Evolutionary conservation across 2,329 filamentous ascomycete species (phyloP), one percentile per base, ranked within the genome.

Genomic region (Colletotrichum nymphaeae): DNA sequence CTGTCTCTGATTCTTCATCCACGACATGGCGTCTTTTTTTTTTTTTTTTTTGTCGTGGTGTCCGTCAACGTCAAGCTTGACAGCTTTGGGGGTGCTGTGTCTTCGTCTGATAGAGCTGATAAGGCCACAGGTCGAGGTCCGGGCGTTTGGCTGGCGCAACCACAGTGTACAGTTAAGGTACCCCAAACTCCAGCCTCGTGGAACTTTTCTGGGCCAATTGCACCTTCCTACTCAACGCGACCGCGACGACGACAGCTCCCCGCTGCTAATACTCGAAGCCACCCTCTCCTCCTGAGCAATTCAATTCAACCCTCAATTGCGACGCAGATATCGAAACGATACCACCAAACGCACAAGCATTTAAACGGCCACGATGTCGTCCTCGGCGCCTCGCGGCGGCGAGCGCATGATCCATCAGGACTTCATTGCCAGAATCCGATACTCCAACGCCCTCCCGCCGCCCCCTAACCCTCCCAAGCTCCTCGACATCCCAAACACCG

Each of bases 401-500:
- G 88, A 90, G 82, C 88, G 90, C 82, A 87, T 90, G 79, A 87
- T 92, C 78, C 95, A 97, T 81, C 97, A 99, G 85, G 97, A 99
- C 84, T 98, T 98, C 85, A 98, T 99, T 81, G 96, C 95, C 76
- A 93, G 95, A 79, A 94, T 98, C 80, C 92, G 97, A 83, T 99
- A 97, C 83, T 95, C 95, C 80, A 99, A 99, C 90, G 93, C 95
- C 78, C 92, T 99, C 19, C 97, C 97, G 76, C 95, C 97, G 76
- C 97, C 97, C 67, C 95, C 96, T 68, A 95, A 95, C 81, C 95
- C 96, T 1, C 97, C 97, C 1, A 99, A 99, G 88, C 92, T 99
- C 75, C 93, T 99, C 78, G 95, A 98, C 77, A 98, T 99, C 74
- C 96, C 97, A 12, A 98, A 97, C 79, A 97, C 94, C 69, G 97